Conservation (phyloP, 371 early-diverging fungal genomes). For the Mucor indicus region DNA sequence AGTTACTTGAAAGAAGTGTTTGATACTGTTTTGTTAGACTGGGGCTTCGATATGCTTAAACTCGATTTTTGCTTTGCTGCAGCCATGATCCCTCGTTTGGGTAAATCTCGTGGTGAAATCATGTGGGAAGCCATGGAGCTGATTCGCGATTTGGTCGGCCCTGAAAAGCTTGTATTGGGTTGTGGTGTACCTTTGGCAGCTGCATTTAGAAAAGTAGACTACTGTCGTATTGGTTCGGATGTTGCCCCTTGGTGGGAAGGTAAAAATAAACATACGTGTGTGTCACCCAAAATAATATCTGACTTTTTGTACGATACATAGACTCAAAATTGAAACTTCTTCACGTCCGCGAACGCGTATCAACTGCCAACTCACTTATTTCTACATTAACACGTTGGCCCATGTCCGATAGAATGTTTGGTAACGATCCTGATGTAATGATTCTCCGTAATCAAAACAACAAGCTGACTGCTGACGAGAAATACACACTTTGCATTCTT, state of each 20-base stretch:
- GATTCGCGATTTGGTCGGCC: slow-evolving; percentile 47
- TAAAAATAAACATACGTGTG: slow-evolving; percentile 2
- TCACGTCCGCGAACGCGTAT: slow-evolving; percentile 60
- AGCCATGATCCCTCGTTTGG: slow-evolving; percentile 52
- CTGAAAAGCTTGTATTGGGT: slow-evolving; percentile 50
- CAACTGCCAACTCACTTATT: slow-evolving; percentile 53
- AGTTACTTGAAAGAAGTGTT: slow-evolving; percentile 51
- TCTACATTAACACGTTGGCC: slow-evolving; percentile 57
- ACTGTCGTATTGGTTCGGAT: slow-evolving; percentile 62
- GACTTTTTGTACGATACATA: slow-evolving; percentile 5
- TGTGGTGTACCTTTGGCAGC: slow-evolving; percentile 60
- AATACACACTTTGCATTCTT: slow-evolving; percentile 51
- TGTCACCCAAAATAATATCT: too few species aligned
- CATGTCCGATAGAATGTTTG: slow-evolving; percentile 58
- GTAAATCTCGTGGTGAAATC: slow-evolving; percentile 56
- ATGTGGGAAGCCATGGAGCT: slow-evolving; percentile 63
- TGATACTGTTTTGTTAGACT: slow-evolving; percentile 44
- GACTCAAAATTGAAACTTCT: slow-evolving; percentile 47
- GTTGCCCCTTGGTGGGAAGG: slow-evolving; percentile 60
- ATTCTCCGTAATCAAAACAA: slow-evolving; percentile 52
- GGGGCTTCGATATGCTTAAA: slow-evolving; percentile 60
- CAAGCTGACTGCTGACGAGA: slow-evolving; percentile 44
- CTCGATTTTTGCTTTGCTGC: slow-evolving; percentile 63
- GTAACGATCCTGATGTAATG: slow-evolving; percentile 64
- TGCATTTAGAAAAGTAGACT: slow-evolving; percentile 53